Evolutionary conservation across 1,284 basidiomycete species (phyloP).

Genomic region (Anthracocystis panici-leucophaei): DNA sequence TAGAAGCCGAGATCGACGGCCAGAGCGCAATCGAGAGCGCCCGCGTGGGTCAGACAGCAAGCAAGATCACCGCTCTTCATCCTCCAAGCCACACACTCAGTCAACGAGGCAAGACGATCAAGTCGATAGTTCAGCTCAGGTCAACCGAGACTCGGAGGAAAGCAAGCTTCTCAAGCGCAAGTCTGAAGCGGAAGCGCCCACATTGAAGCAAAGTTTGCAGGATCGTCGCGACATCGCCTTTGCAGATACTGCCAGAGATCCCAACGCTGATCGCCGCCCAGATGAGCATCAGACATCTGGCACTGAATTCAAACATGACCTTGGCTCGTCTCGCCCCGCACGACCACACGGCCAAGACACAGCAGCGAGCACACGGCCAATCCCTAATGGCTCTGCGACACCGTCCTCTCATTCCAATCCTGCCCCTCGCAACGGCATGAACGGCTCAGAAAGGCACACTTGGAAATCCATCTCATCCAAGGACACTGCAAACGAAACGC

Average conservation of each 20-base stretch:
- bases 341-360: not conserved
- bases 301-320: not conserved
- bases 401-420: not conserved
- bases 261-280: not conserved
- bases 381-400: not conserved
- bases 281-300: not conserved
- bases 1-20: slow-evolving; percentile 14
- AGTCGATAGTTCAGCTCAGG: slow-evolving; percentile 5
- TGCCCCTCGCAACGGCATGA: slow-evolving; percentile 1
- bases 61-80: not conserved
- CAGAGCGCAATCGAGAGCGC: slow-evolving; percentile 27
- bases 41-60: not conserved
- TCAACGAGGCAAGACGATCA: slow-evolving; percentile 1
- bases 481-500: not conserved
- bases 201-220: not conserved
- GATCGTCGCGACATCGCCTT: not conserved
- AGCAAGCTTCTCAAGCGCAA: slow-evolving; percentile 17
- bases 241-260: not conserved
- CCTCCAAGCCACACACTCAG: not conserved
- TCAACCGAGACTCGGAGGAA: not conserved
- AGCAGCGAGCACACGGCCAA: not conserved
- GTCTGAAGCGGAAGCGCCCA: not conserved
- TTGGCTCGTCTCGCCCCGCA: not conserved
- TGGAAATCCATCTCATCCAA: slow-evolving; percentile 3
- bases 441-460: slow-evolving; percentile 10